Conservation (phyloP, 805 yeast genomes). For the Candida maesae region DNA sequence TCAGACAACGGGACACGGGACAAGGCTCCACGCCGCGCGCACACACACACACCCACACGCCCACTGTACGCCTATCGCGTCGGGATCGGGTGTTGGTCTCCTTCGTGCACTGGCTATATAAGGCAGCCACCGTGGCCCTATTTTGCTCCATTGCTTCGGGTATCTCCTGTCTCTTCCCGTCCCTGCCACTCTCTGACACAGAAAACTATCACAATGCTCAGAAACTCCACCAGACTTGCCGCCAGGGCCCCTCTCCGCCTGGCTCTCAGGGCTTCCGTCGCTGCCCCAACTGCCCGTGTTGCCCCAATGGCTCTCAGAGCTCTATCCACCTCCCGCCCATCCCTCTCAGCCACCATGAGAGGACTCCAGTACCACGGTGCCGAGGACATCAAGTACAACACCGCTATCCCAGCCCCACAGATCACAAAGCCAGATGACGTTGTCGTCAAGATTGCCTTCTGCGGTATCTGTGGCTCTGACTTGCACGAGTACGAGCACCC, state of each 20-base stretch:
- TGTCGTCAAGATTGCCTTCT: slow-evolving; percentile 40
- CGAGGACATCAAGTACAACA: slow-evolving; percentile 34
- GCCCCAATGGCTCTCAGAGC: neutral
- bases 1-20: too few species aligned
- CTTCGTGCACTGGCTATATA: too few species aligned
- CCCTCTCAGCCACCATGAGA: neutral
- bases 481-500: slow-evolving; percentile 58
- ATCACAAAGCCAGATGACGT: slow-evolving; percentile 38
- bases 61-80: too few species aligned
- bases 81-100: too few species aligned
- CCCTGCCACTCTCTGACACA: neutral
- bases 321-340: neutral
- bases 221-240: too few species aligned
- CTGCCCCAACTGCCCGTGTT: neutral
- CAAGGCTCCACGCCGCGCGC: too few species aligned
- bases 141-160: neutral
- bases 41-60: too few species aligned
- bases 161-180: neutral
- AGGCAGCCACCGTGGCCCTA: neutral
- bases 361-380: slow-evolving; percentile 40
- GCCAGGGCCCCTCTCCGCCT: neutral
- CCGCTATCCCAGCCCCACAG: slow-evolving; percentile 33
- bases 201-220: neutral
- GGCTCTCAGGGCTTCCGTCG: neutral
- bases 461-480: slow-evolving; percentile 61